Evolutionary conservation across 2,329 filamentous ascomycete species (phyloP).

Genomic region (Nannizziopsis barbatae): DNA sequence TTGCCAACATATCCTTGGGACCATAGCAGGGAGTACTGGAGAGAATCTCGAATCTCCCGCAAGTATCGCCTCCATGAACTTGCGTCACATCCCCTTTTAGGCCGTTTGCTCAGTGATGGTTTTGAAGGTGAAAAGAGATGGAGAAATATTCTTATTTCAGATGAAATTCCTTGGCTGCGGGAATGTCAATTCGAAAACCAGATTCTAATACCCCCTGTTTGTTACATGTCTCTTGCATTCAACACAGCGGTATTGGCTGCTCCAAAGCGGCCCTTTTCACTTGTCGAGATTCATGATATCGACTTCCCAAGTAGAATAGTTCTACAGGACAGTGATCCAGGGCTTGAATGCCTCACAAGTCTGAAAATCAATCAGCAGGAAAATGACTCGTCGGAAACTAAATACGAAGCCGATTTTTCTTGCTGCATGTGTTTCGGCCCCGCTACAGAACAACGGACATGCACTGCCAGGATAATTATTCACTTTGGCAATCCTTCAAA

Average conservation of each 20-base stretch:
- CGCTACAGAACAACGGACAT: neutral
- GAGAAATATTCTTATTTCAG: slow-evolving; percentile 17
- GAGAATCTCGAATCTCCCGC: slow-evolving; percentile 9
- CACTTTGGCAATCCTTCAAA: neutral
- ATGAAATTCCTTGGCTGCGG: slow-evolving; percentile 22
- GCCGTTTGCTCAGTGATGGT: slow-evolving; percentile 1
- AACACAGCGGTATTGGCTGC: no score
- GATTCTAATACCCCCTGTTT: slow-evolving; percentile 23
- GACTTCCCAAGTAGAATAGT: no score
- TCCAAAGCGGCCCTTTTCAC: no score
- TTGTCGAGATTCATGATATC: no score
- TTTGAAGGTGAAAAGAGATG: slow-evolving; percentile 12
- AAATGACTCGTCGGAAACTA: no score
- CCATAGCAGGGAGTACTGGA: slow-evolving; percentile 11
- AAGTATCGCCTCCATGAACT: slow-evolving; percentile 1
- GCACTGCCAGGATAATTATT: neutral
- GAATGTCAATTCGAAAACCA: slow-evolving; percentile 22
- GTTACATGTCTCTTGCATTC: no score
- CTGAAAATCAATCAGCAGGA: no score
- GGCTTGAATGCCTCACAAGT: no score
- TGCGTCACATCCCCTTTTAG: slow-evolving; percentile 9
- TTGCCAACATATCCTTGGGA: slow-evolving; percentile 16
- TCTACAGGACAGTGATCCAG: no score
- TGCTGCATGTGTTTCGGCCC: neutral
- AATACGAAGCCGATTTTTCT: neutral